These are phyloP conservation scores for Paraurostyla sp. DNA, from an alignment of 73 alveolate genomes.

Conservation along the genomic window DNA sequence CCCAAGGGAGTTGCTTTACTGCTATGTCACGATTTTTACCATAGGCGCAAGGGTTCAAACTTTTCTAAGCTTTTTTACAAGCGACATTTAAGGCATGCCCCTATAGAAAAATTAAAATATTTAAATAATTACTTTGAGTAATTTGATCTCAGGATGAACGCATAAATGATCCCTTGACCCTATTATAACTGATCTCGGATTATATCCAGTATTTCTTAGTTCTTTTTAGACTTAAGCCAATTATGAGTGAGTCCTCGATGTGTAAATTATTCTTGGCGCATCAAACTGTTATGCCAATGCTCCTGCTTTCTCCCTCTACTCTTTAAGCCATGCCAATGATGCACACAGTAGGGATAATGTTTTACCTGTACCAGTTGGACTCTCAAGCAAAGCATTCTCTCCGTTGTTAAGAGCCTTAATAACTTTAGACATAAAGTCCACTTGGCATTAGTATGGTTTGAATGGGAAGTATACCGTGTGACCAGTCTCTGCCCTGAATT, in stretches of 20 bases:
- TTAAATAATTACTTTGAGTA: not conserved
- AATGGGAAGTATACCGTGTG: conserved; percentile 83
- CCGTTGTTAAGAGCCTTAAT: conserved; percentile 77
- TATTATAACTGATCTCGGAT: conserved; percentile 74
- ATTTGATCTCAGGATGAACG: conserved; percentile 69
- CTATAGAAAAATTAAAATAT: not conserved
- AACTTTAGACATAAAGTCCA: conserved; percentile 84
- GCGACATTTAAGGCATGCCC: conserved; percentile 48
- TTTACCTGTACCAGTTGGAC: conserved; percentile 97
- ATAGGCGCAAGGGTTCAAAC: conserved; percentile 38
- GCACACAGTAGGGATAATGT: conserved; percentile 85
- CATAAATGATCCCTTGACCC: conserved; percentile 91
- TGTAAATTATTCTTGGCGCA: conserved; percentile 77
- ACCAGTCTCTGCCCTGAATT: conserved; percentile 13
- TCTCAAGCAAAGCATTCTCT: conserved; percentile 84
- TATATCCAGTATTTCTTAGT: conserved; percentile 85
- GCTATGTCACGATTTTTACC: conserved; percentile 38
- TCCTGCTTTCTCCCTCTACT: conserved; percentile 22
- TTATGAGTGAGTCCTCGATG: conserved; percentile 93
- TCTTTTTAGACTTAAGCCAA: conserved; percentile 82
- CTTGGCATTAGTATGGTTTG: conserved; percentile 86
- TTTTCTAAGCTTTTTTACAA: conserved; percentile 43
- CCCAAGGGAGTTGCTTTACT: conserved; percentile 55
- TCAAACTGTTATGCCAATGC: not conserved
- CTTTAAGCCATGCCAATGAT: conserved; percentile 77